Evolutionary conservation across 2,329 filamentous ascomycete species (phyloP).

Genomic region (Xenosphaeropsis pyriputrescens): DNA sequence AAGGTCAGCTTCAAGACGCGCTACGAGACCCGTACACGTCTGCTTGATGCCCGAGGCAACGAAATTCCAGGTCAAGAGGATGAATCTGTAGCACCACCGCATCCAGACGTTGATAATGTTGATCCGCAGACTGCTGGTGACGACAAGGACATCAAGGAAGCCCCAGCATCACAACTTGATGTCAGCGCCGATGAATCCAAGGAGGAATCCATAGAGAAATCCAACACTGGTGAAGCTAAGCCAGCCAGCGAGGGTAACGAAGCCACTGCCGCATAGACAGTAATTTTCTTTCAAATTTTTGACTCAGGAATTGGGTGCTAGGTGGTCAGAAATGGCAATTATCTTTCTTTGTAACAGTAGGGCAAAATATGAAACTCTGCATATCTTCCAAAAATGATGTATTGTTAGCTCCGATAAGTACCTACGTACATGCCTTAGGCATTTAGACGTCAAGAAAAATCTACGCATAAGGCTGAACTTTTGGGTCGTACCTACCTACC

Average conservation of each 20-base stretch:
- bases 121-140: slow-evolving; percentile 39
- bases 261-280: slow-evolving; percentile 19
- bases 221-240: slow-evolving; percentile 29
- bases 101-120: slow-evolving; percentile 34
- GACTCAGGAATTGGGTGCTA: too few relatives aligned
- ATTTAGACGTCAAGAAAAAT: too few relatives aligned
- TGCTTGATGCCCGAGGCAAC: slow-evolving; percentile 69
- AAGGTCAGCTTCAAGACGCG: slow-evolving; percentile 93
- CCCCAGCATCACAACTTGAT: slow-evolving; percentile 24
- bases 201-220: slow-evolving; percentile 38
- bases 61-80: slow-evolving; percentile 34
- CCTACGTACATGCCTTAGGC: too few relatives aligned
- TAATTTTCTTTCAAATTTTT: too few relatives aligned
- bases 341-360: too few relatives aligned
- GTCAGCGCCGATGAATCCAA: slow-evolving; percentile 39
- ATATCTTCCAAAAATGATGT: too few relatives aligned
- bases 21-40: slow-evolving; percentile 84
- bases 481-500: too few relatives aligned
- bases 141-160: slow-evolving; percentile 19
- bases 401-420: too few relatives aligned
- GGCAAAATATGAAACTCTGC: too few relatives aligned
- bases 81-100: slow-evolving; percentile 15
- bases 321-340: too few relatives aligned
- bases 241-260: slow-evolving; percentile 49
- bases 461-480: too few relatives aligned